Evolutionary conservation across 495 filamentous ascomycete genomes (phyloP), one percentile per base, ranked within the genome.

Genomic region (Neurospora sp.): DNA sequence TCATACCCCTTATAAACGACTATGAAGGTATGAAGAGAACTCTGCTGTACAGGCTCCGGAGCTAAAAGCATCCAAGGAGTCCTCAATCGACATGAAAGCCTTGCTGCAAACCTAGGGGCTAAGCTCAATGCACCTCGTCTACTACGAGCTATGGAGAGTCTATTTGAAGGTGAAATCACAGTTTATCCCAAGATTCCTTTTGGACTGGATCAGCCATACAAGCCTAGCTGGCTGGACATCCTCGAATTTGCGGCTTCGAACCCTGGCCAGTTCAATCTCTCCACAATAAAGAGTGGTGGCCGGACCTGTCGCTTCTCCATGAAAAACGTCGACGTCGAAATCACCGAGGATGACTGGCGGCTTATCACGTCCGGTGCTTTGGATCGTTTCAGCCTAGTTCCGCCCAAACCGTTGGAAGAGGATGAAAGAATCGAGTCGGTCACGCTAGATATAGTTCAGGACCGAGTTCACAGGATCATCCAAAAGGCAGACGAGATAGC

Each of bases 371-470:
- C 91, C 18, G 93, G 93, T 39, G 91, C 92, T 74, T 89, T 93
- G 18, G 91, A 96, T 81, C 90, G 93, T 81, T 89, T 97, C 82
- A 92, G 92, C 40, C 91, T 94, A 18, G 91, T 90, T 16, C 91
- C 93, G 76, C 74, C 81, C 27, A 75, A 82, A 8, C 92, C 93
- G 0, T 90, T 96, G 66, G 88, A 90, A 69, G 93, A 96, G 79
- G 93, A 97, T 76, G 93, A 97, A 78, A 88, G 91, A 79, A 93
- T 93, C 76, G 93, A 97, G 80, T 79, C 95, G 69, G 92, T 89
- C 39, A 94, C 92, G 3, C 80, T 96, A 71, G 93, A 95, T 77
- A 94, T 96, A 71, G 78, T 97, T 61, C 92, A 95, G 79, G 87
- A 89, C 81, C 91, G 91, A 44, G 79, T 96, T 44, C 87, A 89